Base-by-base conservation (phyloP, 495 filamentous ascomycete species). In the Neurospora africana region DNA sequence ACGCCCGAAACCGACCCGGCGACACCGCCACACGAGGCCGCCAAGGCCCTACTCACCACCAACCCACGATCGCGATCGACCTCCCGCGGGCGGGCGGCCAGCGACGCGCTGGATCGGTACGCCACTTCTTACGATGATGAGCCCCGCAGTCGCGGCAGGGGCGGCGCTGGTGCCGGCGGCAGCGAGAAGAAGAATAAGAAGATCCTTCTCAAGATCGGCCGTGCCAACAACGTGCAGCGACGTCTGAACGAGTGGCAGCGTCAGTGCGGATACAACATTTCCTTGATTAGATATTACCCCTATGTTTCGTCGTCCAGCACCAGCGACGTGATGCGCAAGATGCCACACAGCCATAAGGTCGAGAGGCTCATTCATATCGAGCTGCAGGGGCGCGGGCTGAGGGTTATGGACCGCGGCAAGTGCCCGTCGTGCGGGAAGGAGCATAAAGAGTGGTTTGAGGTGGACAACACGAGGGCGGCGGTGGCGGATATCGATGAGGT, bases 401-500 rank as follows among this genome's bases (percentile, higher is more conserved):
- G 88, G 73, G 88, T 90, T 21, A 80, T 79, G 9, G 83, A 84
- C 17, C 80, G 77, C 30, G 83, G 79, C 38, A 85, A 85, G 61
- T 99, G 95, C 78, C 80, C 83, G 9, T 87, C 87, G 9, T 99
- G 95, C 79, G 94, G 94, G 13, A 93, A 89, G 80, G 90, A 92
- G 75, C 96, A 99, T 81, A 84, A 89, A 43, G 95, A 99, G 80
- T 99, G 95, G 95, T 98, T 99, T 80, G 94, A 95, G 80, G 88
- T 98, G 8, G 88, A 92, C 69, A 93, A 92, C 3, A 88, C 82
- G 21, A 87, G 89, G 75, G 84, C 90, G 13, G 91, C 90, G 0
- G 82, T 98, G 13, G 87, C 83, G 71, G 86, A 81, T 33, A 91
- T 98, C 6, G 94, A 99, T 84, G 93, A 92, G 71, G 88, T 93